Evolutionary conservation across 805 yeast species (phyloP), one percentile per base, ranked within the genome.

Genomic region (Saccharomycopsis fibuligera): DNA sequence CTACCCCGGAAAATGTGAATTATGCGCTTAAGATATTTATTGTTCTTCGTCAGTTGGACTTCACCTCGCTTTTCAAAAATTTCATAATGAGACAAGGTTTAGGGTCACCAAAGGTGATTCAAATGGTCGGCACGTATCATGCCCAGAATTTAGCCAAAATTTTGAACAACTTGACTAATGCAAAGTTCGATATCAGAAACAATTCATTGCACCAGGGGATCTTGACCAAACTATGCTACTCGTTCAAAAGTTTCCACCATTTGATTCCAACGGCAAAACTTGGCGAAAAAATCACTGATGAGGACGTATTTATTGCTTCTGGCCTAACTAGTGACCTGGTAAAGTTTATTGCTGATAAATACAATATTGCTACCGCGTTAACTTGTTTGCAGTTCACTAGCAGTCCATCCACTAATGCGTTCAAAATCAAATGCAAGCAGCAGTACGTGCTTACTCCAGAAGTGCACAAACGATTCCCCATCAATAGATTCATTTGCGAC

Each of bases 311-410:
- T 22, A 41, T 37, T 5, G 39, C 14, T 16, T 39, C 23, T 5
- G 52, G 52, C 12, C 47, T 49, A 35, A 39, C 52, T 8, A 22
- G 14, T 6, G 40, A 29, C 37, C 49, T 49, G 5, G 22, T 24
- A 22, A 33, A 35, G 12, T 45, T 31, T 21, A 38, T 49, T 21
- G 14, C 19, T 14, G 12, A 21, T 4, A 31, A 40, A 10, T 49
- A 19, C 45, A 14, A 24, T n/a, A 3, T 46, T 5, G 14, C 35
- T 5, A 24, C n/a, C 5, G 33, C 30, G 5, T 41, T 39, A 21
- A n/a, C 41, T 6, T 45, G 31, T n/a, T 9, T 46, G 2, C 22
- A 8, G n/a, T 35, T 40, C n/a, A 14, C 35, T 14, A 21, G 16
- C 14, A 17, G 24, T 9, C 40, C 41, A 6, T 27, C 19, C 21